A percentile compares a stretch with the other conserved stretches of the same genome.
phyloP scores from a whole-genome alignment of 2,329 filamentous ascomycete genomes.

The Arthrobotrys sinensis region DNA sequence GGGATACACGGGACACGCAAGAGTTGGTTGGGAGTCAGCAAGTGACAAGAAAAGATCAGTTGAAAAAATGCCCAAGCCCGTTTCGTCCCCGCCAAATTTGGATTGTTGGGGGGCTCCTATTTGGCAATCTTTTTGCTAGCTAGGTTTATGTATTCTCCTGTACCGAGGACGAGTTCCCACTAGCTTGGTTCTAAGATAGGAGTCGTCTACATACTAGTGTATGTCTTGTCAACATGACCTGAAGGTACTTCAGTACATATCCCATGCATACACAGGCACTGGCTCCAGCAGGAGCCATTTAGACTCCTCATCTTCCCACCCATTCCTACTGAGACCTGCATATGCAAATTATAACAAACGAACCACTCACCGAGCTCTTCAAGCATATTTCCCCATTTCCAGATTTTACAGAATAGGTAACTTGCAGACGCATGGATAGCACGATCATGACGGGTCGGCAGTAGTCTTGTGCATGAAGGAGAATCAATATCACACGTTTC shows the following conservation, averaged over 20 bases:
- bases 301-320: background rate
- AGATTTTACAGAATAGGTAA: constrained; percentile 32
- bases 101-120: background rate
- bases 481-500: constrained; percentile 34
- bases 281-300: constrained; percentile 35
- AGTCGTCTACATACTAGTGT: constrained; percentile 11
- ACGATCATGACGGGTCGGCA: constrained; percentile 36
- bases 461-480: constrained; percentile 26
- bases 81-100: constrained; percentile 7
- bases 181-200: constrained; percentile 4
- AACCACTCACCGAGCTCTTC: constrained; percentile 39
- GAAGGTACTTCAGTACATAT: constrained; percentile 24
- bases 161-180: constrained; percentile 1
- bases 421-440: constrained; percentile 53
- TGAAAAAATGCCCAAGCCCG: background rate
- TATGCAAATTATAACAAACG: constrained; percentile 53
- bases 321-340: constrained; percentile 32
- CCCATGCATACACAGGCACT: constrained; percentile 11
- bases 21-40: constrained; percentile 32
- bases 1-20: background rate
- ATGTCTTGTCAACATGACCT: constrained; percentile 22
- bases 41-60: constrained; percentile 16
- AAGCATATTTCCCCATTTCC: background rate
- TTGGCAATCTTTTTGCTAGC: background rate
- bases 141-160: background rate